Evolutionary conservation across 345 rosid genomes (phyloP).

Genomic region (Bruguiera gymnorhiza): DNA sequence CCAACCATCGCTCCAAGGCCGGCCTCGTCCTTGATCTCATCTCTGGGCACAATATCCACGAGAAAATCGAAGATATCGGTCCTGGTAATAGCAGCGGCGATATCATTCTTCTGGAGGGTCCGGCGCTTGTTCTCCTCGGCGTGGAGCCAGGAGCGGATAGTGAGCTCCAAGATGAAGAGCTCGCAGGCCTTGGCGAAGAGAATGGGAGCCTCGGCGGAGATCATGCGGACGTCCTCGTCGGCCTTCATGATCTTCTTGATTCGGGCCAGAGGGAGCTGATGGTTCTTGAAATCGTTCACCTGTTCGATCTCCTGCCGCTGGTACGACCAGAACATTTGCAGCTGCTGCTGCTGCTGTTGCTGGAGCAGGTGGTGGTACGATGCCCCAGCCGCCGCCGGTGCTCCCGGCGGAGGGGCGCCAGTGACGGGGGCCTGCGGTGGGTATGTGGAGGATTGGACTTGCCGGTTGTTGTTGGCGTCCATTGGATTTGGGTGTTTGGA

Average conservation of each 20-base stretch:
- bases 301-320: slow-evolving; percentile 93
- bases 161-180: slow-evolving; percentile 89
- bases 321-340: slow-evolving; percentile 86
- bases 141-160: slow-evolving; percentile 96
- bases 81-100: slow-evolving; percentile 87
- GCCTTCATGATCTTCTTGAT: slow-evolving; percentile 99
- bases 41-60: slow-evolving; percentile 86
- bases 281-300: slow-evolving; percentile 91
- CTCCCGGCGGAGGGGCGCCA: slow-evolving; percentile 23
- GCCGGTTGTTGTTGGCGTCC: slow-evolving; percentile 29
- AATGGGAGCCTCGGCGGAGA: slow-evolving; percentile 94
- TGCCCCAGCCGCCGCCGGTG: slow-evolving; percentile 34
- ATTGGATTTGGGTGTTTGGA: slow-evolving; percentile 5
- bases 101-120: slow-evolving; percentile 91
- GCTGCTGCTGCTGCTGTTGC: slow-evolving; percentile 86
- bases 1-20: slow-evolving; percentile 54
- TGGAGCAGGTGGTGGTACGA: slow-evolving; percentile 79
- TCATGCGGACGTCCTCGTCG: slow-evolving; percentile 97
- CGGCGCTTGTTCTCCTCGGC: slow-evolving; percentile 94
- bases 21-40: slow-evolving; percentile 82
- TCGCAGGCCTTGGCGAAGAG: slow-evolving; percentile 92
- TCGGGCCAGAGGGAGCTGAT: slow-evolving; percentile 89
- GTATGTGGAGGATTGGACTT: slow-evolving; percentile 58
- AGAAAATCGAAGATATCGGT: slow-evolving; percentile 90
- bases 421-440: slow-evolving; percentile 41